Evolutionary conservation across 2,329 filamentous ascomycete genomes (phyloP).

Genomic region (Ophiostoma novo-ulmi): DNA sequence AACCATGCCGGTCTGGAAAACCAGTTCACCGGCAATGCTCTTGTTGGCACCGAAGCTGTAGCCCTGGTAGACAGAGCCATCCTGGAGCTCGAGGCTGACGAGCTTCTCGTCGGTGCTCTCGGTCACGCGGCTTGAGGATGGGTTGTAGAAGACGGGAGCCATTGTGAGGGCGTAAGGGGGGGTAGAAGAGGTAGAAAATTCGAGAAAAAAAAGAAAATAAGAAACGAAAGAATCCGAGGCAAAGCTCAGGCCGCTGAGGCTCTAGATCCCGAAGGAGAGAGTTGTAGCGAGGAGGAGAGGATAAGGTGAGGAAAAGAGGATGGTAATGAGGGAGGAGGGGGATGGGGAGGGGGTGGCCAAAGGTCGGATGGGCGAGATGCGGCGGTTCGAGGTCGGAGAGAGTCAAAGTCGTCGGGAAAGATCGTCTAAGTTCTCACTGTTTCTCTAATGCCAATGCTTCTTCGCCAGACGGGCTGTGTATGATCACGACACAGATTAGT

Average conservation of each 20-base stretch:
- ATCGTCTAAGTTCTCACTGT: conserved; percentile 18
- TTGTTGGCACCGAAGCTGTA: conserved; percentile 95
- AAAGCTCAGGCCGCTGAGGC: conserved; percentile 6
- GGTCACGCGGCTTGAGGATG: conserved; percentile 57
- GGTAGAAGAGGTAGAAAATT: not conserved
- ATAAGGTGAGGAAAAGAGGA: too few species aligned
- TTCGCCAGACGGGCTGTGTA: conserved; percentile 24
- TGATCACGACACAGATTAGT: conserved; percentile 18
- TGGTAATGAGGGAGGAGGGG: not conserved
- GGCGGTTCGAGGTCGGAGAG: not conserved
- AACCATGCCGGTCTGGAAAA: conserved; percentile 99
- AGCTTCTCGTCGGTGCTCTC: conserved; percentile 52
- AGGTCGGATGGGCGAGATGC: not conserved
- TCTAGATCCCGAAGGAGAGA: not conserved
- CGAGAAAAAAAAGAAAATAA: not conserved
- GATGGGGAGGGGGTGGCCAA: not conserved
- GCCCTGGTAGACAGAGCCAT: conserved; percentile 86
- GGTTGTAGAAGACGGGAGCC: conserved; percentile 42
- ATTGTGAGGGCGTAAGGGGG: conserved; percentile 29
- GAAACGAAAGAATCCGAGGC: not conserved
- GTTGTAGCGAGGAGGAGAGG: not conserved
- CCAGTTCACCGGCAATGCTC: conserved; percentile 91
- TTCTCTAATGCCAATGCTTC: conserved; percentile 23
- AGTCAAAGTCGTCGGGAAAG: conserved; percentile 11
- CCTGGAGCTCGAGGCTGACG: conserved; percentile 85